Base-by-base conservation (phyloP, 2,329 filamentous ascomycete species). In the Fusarium robinianum region DNA sequence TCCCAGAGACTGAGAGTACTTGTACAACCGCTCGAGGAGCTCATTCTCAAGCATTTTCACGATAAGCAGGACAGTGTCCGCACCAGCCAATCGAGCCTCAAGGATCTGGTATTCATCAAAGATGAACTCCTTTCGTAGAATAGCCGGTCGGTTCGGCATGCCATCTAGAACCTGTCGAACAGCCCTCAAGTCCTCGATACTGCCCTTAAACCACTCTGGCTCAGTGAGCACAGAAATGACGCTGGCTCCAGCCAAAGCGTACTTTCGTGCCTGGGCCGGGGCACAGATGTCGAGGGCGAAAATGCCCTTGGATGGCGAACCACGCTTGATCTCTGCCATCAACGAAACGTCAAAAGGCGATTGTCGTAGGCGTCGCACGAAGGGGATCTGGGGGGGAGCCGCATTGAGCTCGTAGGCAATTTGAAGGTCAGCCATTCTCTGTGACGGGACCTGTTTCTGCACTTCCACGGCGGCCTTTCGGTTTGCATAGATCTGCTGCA, bases 31-130 rank as follows among this genome's bases (percentile, higher is more conserved):
- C 46, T 83, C 83, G 21, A 99, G 77, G 4, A 87, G 76, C 18
- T 83, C 81, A 17, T 80, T 73, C 48, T 92, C 86, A 8, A 99
- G 81, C 94, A 99, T 99, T 75, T 99, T 99, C 37, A 99, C 94
- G 57, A 99, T 99, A 14, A 99, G 79, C 17, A 99, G 76, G 12
- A 99, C 86, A 0, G 92, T 96, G 68, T 99, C 92, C 6, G 94
- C 94, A 54, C 94, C 94, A 9, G 92, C 90, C 42, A 99, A 73
- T 33, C 95, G 81, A 18, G 91, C 94, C 70, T 99, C 94, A 6
- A 99, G 77, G 40, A 99, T 97, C 68, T 99, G 94, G 65, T 99
- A 99, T 66, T 97, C 90, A 31, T 97, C 91, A 62, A 97, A 99
- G 26, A 99, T 84, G 62, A 99, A 99, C 60, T 99, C 94, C 66